Percentiles rank a stretch among this genome's conserved stretches.
Evolutionary conservation across 306 rosid genomes (phyloP).

Genomic region (Malus fusca): DNA sequence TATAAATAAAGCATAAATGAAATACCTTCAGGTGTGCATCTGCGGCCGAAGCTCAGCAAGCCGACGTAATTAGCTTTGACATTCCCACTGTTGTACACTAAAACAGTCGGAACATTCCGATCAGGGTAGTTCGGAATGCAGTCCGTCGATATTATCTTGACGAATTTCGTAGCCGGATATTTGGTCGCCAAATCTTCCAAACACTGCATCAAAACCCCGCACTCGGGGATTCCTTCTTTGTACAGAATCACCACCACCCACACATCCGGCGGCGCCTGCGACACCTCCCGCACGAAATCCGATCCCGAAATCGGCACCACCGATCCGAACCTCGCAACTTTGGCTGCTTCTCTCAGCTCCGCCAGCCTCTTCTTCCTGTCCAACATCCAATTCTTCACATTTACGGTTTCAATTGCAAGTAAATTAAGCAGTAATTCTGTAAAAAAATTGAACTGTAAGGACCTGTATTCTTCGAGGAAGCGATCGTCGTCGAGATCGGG

Average conservation of each 20-base stretch:
- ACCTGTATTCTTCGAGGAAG: conserved; percentile 85
- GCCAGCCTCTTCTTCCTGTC: conserved; percentile 85
- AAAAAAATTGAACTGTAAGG: neutral
- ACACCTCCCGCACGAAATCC: conserved; percentile 93
- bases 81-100: conserved; percentile 87
- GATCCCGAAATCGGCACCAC: conserved; percentile 84
- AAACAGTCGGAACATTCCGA: conserved; percentile 73
- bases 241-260: conserved; percentile 96
- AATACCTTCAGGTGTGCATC: conserved; percentile 94
- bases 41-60: conserved; percentile 64
- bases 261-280: conserved; percentile 92
- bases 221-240: conserved; percentile 85
- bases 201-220: conserved; percentile 78
- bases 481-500: conserved; percentile 75
- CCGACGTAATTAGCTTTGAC: conserved; percentile 91
- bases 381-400: neutral
- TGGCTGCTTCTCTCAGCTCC: conserved; percentile 80
- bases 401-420: neutral
- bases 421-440: neutral
- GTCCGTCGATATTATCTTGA: conserved; percentile 86
- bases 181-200: conserved; percentile 70
- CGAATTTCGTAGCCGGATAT: conserved; percentile 93
- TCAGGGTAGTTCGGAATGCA: conserved; percentile 95
- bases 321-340: conserved; percentile 73
- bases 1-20: no score